Evolutionary conservation across 2,329 filamentous ascomycete genomes (phyloP).

Genomic region (Colletotrichum liriopes): DNA sequence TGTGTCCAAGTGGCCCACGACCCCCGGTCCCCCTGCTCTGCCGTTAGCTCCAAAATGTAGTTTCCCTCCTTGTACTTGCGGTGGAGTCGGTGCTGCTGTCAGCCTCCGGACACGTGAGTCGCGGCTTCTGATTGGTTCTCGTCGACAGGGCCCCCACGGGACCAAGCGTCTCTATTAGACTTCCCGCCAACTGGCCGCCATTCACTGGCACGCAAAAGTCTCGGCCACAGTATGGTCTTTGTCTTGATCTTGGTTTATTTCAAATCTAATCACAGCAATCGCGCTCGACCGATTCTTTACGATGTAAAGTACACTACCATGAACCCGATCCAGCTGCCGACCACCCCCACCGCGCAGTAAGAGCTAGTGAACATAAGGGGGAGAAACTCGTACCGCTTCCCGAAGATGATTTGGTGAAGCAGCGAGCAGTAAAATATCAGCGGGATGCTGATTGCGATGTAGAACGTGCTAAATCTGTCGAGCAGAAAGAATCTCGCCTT

Average conservation of each 20-base stretch:
- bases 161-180: conserved; percentile 39
- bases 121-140: conserved; percentile 30
- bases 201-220: conserved; percentile 35
- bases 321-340: conserved; percentile 96
- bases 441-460: conserved; percentile 91
- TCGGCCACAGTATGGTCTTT: conserved; percentile 14
- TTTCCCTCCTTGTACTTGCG: conserved; percentile 32
- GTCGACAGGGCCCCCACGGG: conserved; percentile 27
- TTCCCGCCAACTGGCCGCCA: conserved; percentile 33
- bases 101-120: conserved; percentile 42
- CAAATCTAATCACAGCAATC: not conserved
- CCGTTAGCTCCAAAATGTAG: conserved; percentile 43
- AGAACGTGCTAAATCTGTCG: conserved; percentile 90
- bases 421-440: conserved; percentile 91
- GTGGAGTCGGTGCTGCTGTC: conserved; percentile 41
- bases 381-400: conserved; percentile 87
- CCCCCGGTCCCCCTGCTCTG: conserved; percentile 42
- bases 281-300: conserved; percentile 46
- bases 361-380: conserved; percentile 98
- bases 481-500: conserved; percentile 89
- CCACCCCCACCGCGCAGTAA: conserved; percentile 93
- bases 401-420: conserved; percentile 87
- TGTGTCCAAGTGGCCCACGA: conserved; percentile 42
- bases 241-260: not conserved
- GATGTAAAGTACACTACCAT: conserved; percentile 89